Base-by-base conservation (phyloP, 2,329 filamentous ascomycete species). In the Dothidotthia symphoricarpi region DNA sequence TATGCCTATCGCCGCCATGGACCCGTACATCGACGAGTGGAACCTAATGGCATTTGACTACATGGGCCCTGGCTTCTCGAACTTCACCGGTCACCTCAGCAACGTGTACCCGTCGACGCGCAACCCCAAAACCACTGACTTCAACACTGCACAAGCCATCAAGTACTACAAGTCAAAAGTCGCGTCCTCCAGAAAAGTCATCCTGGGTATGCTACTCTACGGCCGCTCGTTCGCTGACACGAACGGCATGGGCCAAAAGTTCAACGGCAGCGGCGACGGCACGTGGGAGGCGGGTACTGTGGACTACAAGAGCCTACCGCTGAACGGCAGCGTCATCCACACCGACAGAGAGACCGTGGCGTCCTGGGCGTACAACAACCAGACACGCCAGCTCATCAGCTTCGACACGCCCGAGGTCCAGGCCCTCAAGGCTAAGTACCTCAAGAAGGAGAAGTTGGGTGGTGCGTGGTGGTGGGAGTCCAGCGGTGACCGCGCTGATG, bases 1-100 rank as follows among this genome's bases (percentile, higher is more conserved):
- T 5, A 38, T 74, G 31, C 58, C 65, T 6, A 45, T 75, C 6
- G 39, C 51, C 3, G 57, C 57, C 9, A 71, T 75, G 64, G 64
- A 72, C 45, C 36, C 51, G 1, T 65, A 70, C 35, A 55, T 75
- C 24, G 68, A 72, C 51, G 69, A 69, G 49, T 75, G 69, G 65
- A 74, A 75, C 41, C 67, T 88, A 24, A 94, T 94, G 88, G 69
- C 71, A 0, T 74, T 73, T 36, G 71, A 74, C 45, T 74, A 71
- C 48, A 83, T 87, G 9, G 90, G 91, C 1, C 39, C 44, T 8
- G 85, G 82, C 2, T 96, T 88, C 87, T 86, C 89, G 56, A 57
- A 70, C n/a, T 66, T 62, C 13, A 75, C 86, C 1, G 88, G 85
- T 6, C 59, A 63, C 38, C 34, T 49, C 16, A 57, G 51, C 44